Base-by-base conservation (phyloP, 106 monocot genomes). In the Apostasia ramifera region DNA sequence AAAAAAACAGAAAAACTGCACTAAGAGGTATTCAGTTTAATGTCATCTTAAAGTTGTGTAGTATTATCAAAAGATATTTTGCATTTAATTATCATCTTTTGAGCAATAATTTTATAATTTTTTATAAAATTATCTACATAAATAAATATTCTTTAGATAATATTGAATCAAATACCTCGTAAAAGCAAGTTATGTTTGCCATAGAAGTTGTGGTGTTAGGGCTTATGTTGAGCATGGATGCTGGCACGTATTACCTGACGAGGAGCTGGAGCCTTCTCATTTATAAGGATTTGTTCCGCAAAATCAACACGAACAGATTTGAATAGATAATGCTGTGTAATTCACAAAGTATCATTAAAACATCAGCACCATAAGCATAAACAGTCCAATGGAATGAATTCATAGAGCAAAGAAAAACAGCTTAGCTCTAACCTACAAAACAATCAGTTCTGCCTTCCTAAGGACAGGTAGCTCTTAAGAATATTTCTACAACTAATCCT, bases 241-340 rank as follows among this genome's bases (percentile, higher is more conserved):
- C 65, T 72, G 58, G 95, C 78, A 48, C 79, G 79, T 40, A 81
- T 66, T 0, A 55, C 65, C 57, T 88, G 85, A 52, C 76, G 83
- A 10, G 79, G 68, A 53, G 86, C 52, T 47, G 91, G 91, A 49
- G 77, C 46, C 67, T 78, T 95, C 51, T 83, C 95, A 62, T 95
- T 95, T 56, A 95, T 78, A 73, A 88, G 84, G 78, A 95, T 86
- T 82, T 95, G 95, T 65, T 91, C 84, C 68, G 66, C 77, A 66
- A 95, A 91, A 66, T 95, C 95, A 68, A 95, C 91, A 8, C 95
- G 88, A 59, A 95, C 76, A 44, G 81, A 82, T 74, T 78, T 88
- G 83, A 95, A 91, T 64, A 82, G 73, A 74, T 91, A 88, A 41
- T 63, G 79, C 95, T 95, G 88, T 45, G 47, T 74, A 54, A 68